Evolutionary conservation across 768 basidiomycete species (phyloP), one percentile per base, ranked within the genome.

Genomic region (Leccinum olivaceopallidum): DNA sequence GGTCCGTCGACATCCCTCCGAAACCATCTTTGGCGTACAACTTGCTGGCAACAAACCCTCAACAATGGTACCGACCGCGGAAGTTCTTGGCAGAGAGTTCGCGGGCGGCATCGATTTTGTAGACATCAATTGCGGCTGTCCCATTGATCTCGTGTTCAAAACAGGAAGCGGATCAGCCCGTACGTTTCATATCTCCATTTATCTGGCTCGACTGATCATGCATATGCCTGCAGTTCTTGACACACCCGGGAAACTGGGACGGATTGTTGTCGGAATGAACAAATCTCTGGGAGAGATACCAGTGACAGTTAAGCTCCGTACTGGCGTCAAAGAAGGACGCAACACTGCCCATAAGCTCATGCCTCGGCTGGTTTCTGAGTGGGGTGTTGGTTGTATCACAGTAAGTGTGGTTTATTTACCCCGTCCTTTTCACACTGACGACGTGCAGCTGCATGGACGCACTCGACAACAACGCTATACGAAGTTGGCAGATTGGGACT

Each of bases 121-220:
- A 2, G 95, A 99, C 69, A 76, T 98, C 64, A 99, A 99, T 69
- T 92, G 93, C 73, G 95, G 95, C 7, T 98, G 97, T 74, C 97
- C 97, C 4, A 98, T 98, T 66, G 97, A 99, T 74, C 78, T 98
- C 48, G 92, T 99, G 1, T 97, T 95, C 77, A 90, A 90, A 67
- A 83, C 84, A 14, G 95, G 95, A 4, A 94, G 93, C 58, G 95
- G 95, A 4, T 91, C 90, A 59, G 95, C 95, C 28, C 73, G 94
- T 95, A 67, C 22, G 24, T 22, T 12, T 10, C n/a, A 42, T 26
- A 4, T 12, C 2, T 26, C 3, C 16, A 18, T 5, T n/a, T 26
- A 49, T 28, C 10, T 6, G 13, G 28, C 50, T 28, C 2, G 4
- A 51, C 22, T 39, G 2, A 56, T 16, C 14, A 5, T 32, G 6